A percentile compares a stretch with the other conserved stretches of the same genome.
These are phyloP conservation scores for Scheffersomyces titani DNA, from an alignment of 1,139 yeast genomes.

Conservation along the genomic window DNA sequence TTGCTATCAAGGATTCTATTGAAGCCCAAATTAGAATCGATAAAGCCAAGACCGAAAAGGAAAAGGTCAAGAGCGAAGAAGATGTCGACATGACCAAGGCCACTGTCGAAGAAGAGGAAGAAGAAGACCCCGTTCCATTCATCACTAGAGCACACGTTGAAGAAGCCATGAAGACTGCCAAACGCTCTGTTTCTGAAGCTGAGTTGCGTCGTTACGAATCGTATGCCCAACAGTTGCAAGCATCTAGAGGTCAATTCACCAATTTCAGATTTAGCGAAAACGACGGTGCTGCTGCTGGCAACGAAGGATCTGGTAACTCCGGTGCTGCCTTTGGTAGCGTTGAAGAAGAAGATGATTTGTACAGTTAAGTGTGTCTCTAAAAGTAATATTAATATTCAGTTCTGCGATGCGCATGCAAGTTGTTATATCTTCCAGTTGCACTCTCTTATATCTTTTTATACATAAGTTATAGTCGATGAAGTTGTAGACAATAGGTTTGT, in stretches of 20 bases:
- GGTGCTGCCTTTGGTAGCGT: slow-evolving; percentile 63
- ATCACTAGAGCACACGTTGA: slow-evolving; percentile 92
- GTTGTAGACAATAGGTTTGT: background rate
- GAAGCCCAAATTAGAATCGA: slow-evolving; percentile 69
- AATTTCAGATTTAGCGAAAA: slow-evolving; percentile 70
- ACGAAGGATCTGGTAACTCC: slow-evolving; percentile 58
- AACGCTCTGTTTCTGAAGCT: slow-evolving; percentile 94
- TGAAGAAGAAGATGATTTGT: slow-evolving; percentile 93
- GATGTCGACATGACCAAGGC: slow-evolving; percentile 60
- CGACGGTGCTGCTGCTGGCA: slow-evolving; percentile 60
- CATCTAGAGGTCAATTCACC: slow-evolving; percentile 89
- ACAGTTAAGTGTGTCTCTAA: slow-evolving; percentile 48
- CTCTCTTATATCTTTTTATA: background rate
- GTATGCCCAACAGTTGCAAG: slow-evolving; percentile 93
- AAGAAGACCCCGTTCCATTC: slow-evolving; percentile 91
- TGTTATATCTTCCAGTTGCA: background rate
- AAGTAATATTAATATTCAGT: background rate
- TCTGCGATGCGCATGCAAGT: background rate
- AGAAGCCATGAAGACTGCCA: slow-evolving; percentile 99
- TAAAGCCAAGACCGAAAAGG: slow-evolving; percentile 50
- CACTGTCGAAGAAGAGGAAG: slow-evolving; percentile 56
- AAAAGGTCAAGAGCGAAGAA: slow-evolving; percentile 47
- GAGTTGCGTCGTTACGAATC: slow-evolving; percentile 99
- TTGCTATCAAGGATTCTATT: slow-evolving; percentile 96
- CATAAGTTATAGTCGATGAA: background rate